Evolutionary conservation across 306 rosid genomes (phyloP).

Genomic region (Cucumis melo): DNA sequence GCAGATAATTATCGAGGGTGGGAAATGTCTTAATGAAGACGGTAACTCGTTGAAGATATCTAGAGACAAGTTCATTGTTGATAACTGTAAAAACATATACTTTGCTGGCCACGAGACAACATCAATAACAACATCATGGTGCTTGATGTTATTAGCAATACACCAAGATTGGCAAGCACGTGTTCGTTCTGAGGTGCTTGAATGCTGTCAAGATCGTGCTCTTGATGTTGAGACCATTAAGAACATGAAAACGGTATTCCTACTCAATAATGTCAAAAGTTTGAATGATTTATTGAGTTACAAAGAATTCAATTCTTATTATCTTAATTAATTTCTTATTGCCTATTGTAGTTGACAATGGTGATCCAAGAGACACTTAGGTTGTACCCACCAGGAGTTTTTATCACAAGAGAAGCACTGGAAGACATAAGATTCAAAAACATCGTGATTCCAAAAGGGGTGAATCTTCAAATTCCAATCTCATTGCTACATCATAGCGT

Average conservation of each 20-base stretch:
- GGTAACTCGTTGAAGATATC: background rate
- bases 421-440: constrained; percentile 32
- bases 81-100: constrained; percentile 84
- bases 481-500: constrained; percentile 31
- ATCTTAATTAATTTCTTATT: background rate
- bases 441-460: constrained; percentile 41
- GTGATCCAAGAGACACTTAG: constrained; percentile 65
- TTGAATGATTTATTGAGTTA: background rate
- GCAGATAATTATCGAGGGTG: constrained; percentile 50
- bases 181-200: constrained; percentile 40
- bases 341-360: constrained; percentile 34
- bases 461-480: constrained; percentile 35
- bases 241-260: constrained; percentile 47
- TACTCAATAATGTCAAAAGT: background rate
- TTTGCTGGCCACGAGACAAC: constrained; percentile 94
- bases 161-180: constrained; percentile 74
- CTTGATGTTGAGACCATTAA: constrained; percentile 38
- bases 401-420: constrained; percentile 20
- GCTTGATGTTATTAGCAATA: constrained; percentile 67
- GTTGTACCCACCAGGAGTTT: constrained; percentile 34
- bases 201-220: constrained; percentile 37
- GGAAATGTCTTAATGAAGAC: constrained; percentile 12
- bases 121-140: constrained; percentile 65
- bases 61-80: constrained; percentile 53
- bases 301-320: background rate